Evolutionary conservation across 352 stramenopile genomes (phyloP), one percentile per base, ranked within the genome.

Genomic region (Pythium brassicae): DNA sequence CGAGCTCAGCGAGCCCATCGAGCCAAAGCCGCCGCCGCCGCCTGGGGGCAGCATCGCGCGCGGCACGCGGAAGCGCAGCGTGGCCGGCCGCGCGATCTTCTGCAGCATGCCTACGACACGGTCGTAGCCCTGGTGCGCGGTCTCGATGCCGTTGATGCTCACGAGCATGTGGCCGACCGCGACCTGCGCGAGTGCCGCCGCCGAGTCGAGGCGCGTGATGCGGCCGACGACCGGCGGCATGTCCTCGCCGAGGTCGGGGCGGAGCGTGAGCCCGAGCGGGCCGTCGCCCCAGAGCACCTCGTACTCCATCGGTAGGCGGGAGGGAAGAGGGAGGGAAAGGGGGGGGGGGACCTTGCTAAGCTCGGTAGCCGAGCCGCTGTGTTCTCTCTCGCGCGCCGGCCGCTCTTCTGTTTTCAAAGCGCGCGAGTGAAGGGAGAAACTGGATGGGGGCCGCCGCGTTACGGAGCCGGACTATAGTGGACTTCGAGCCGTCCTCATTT

Each of bases 131-230:
- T 90, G 79, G n/a, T 83, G 83, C 20, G 85, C 81, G 26, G 85
- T 95, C 64, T 93, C 83, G 58, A 89, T 76, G 50, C 81, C 81
- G 59, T 95, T 95, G 59, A 95, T 92, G 68, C 79, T 91, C 61
- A 95, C 85, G 42, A 95, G 83, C 85, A 95, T 92, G 71, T 95
- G 83, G 20, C 85, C 85, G 45, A 92, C 80, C 0, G 77, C 78
- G 32, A 95, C 85, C 15, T 89, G 88, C 4, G 85, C 83, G 48
- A 89, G 64, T 23, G 85, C 85, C 1, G 85, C 85, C 4, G 83
- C 85, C 45, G 85, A 93, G 65, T 93, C 83, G 50, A 82, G 68
- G n/a, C 85, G 83, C 53, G 85, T 95, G 66, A 95, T 95, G 47
- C 85, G 85, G 26, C 85, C 85, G 15, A 95, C 85, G 11, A 95